Conservation (phyloP, 192 early-diverging fungal species). For the Lobosporangium transversale region DNA sequence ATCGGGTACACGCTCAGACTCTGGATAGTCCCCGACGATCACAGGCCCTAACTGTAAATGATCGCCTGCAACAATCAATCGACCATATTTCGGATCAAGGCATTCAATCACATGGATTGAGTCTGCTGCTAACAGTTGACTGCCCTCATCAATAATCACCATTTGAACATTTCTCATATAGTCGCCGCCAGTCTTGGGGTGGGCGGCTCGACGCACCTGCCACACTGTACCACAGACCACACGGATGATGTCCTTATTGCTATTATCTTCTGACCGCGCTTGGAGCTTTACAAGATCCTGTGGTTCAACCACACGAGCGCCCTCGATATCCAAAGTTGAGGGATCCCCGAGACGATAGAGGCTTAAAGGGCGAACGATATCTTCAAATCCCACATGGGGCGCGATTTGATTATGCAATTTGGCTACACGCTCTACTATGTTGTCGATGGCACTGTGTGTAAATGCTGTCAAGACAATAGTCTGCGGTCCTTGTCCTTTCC, state of each 20-base stretch:
- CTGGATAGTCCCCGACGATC: slow-evolving; percentile 54
- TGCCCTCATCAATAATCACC: slow-evolving; percentile 50
- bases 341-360: slow-evolving; percentile 40
- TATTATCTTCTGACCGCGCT: slow-evolving; percentile 12
- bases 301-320: slow-evolving; percentile 5
- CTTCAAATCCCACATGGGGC: slow-evolving; percentile 18
- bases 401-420: slow-evolving; percentile 31
- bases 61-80: slow-evolving; percentile 65
- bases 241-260: slow-evolving; percentile 12
- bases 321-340: background rate
- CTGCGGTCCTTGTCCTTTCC: slow-evolving; percentile 41
- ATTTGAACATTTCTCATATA: slow-evolving; percentile 49
- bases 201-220: slow-evolving; percentile 17
- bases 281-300: slow-evolving; percentile 46
- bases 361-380: slow-evolving; percentile 6
- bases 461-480: slow-evolving; percentile 62
- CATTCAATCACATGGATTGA: slow-evolving; percentile 55
- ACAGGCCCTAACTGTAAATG: slow-evolving; percentile 65
- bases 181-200: slow-evolving; percentile 11
- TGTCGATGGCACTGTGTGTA: slow-evolving; percentile 58
- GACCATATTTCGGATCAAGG: slow-evolving; percentile 40
- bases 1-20: slow-evolving; percentile 42
- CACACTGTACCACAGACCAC: slow-evolving; percentile 41
- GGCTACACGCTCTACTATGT: slow-evolving; percentile 49
- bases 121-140: slow-evolving; percentile 58